Evolutionary conservation across 306 rosid species (phyloP), one percentile per base, ranked within the genome.

Genomic region (Fragaria iinumae): DNA sequence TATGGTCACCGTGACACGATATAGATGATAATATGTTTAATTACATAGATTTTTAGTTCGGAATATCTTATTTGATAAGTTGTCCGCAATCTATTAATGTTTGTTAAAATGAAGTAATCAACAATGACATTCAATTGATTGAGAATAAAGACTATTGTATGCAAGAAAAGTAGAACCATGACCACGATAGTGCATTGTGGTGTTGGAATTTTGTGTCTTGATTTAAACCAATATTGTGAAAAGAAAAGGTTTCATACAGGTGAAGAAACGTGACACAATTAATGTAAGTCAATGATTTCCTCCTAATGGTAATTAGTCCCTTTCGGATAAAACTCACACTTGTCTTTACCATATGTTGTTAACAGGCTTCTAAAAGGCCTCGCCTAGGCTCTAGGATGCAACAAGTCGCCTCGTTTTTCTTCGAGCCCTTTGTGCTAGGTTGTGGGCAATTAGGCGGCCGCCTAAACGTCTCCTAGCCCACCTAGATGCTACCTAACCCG

Each of bases 311-410:
- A 55, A 20, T 16, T n/a, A 0, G 27, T 2, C 27, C n/a, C 8
- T 20, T 53, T 20, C 10, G 12, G 4, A 53, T 53, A 53, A 53
- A 55, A 55, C 27, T 55, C 27, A 55, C 27, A n/a, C n/a, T 16
- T 17, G 1, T 55, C 11, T 2, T n/a, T 20, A 6, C 8, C 9
- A n/a, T 0, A n/a, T 55, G 36, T 32, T 32, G 36, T 32, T 32
- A 32, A 32, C 4, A 32, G 0, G 36, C 36, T 32, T 32, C 36
- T 32, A 3, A 32, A 32, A 32, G 0, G 36, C 36, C 4, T 3
- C 4, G 36, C 0, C 36, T 32, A 32, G 36, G 4, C 0, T 32
- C 0, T 32, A 32, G 4, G 36, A 0, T 32, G 0, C 4, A 3
- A 32, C 4, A 32, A 32, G 36, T 32, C 4, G 36, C 4, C 36